Evolutionary conservation across 148 eudicot species (phyloP).

Genomic region (Camellia sinensis): DNA sequence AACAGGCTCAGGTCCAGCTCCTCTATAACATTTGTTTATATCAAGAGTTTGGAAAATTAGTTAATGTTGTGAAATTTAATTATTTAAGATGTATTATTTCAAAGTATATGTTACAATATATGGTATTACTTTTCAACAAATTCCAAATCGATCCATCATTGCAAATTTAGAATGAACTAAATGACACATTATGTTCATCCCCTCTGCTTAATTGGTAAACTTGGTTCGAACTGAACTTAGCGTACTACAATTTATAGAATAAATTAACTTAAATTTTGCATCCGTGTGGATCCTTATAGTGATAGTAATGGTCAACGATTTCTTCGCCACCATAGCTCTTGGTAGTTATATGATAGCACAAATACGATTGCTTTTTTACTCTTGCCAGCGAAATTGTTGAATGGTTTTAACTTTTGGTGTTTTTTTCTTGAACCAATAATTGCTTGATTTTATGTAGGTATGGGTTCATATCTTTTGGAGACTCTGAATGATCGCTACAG

Average conservation of each 20-base stretch:
- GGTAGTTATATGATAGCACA: not conserved
- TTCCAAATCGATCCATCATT: too few species aligned
- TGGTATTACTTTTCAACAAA: too few species aligned
- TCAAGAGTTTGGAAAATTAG: not conserved
- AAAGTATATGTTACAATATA: too few species aligned
- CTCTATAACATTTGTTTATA: not conserved
- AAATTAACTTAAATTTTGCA: too few species aligned
- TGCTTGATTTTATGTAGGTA: constrained; percentile 46
- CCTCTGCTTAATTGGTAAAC: too few species aligned
- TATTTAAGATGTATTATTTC: too few species aligned
- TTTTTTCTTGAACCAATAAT: not conserved
- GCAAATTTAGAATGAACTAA: too few species aligned
- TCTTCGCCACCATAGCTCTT: not conserved
- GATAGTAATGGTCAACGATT: too few species aligned
- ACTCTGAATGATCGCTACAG: constrained; percentile 94
- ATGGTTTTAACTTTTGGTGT: not conserved
- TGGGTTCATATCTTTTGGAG: constrained; percentile 96
- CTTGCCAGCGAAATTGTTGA: not conserved
- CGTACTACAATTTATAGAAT: too few species aligned
- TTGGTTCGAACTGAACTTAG: not conserved
- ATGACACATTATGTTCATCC: too few species aligned
- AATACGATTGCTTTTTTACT: not conserved
- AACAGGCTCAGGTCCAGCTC: constrained; percentile 78
- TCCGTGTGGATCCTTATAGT: too few species aligned
- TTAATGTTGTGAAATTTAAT: too few species aligned